Evolutionary conservation across 176 grass and related monocot species (phyloP).

Genomic region (barley (Hordeum vulgare)): MorexV3_pseudomolecules_assembly NC_058521.1:195921532-195922031

Average conservation of each 20-base stretch:
- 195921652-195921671: conserved; percentile 7
- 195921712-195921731: not conserved
- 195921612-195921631: not conserved
- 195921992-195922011: conserved; percentile 84
- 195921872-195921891: conserved; percentile 69
- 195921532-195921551: conserved; percentile 66
- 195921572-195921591: conserved; percentile 11
- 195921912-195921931: conserved; percentile 88
- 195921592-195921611: conserved; percentile 1
- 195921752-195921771: conserved; percentile 40
- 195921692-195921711: conserved; percentile 4
- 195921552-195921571: conserved; percentile 38
- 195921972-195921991: conserved; percentile 72
- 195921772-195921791: conserved; percentile 77
- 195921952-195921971: conserved; percentile 88
- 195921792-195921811: conserved; percentile 92
- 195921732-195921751: not conserved
- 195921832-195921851: conserved; percentile 59
- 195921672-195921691: not conserved
- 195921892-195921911: conserved; percentile 66
- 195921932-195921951: conserved; percentile 73
- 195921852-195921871: conserved; percentile 51
- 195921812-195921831: conserved; percentile 83
- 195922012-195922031: conserved; percentile 88
- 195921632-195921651: not conserved